Evolutionary conservation across 306 rosid genomes (phyloP).

Genomic region (Lablab purpureus): DNA sequence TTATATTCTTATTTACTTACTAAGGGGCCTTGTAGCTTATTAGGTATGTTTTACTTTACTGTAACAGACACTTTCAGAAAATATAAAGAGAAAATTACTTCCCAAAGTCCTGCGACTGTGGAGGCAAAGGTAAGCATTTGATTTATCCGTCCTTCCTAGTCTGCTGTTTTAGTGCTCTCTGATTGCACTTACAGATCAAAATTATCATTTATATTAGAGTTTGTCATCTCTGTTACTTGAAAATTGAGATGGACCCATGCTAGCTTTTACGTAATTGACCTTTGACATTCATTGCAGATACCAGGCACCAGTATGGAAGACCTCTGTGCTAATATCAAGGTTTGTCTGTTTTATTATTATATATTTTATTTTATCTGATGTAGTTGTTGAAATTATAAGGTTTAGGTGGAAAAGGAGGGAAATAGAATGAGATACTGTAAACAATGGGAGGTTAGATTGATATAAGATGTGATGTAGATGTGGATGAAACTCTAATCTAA

Average conservation of each 20-base stretch:
- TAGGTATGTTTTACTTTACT: slow-evolving; percentile 24
- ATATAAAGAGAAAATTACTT: slow-evolving; percentile 74
- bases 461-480: not conserved
- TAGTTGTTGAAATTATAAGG: slow-evolving; percentile 9
- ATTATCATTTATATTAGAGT: not conserved
- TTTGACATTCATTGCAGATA: slow-evolving; percentile 55
- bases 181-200: not conserved
- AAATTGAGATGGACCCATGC: not conserved
- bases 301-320: slow-evolving; percentile 66
- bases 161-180: slow-evolving; percentile 21
- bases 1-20: not conserved
- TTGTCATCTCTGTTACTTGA: slow-evolving; percentile 23
- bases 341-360: slow-evolving; percentile 43
- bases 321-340: slow-evolving; percentile 79
- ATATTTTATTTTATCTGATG: not conserved
- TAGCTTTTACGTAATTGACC: slow-evolving; percentile 33
- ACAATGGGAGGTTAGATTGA: slow-evolving; percentile 19
- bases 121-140: slow-evolving; percentile 66
- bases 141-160: slow-evolving; percentile 8
- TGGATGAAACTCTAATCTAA: slow-evolving; percentile 6
- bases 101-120: slow-evolving; percentile 62
- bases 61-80: slow-evolving; percentile 78
- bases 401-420: slow-evolving; percentile 21
- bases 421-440: not conserved
- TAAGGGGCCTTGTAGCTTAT: slow-evolving; percentile 27